Evolutionary conservation across 768 basidiomycete genomes (phyloP), one percentile per base, ranked within the genome.

Genomic region (Phylloporus sp.): DNA sequence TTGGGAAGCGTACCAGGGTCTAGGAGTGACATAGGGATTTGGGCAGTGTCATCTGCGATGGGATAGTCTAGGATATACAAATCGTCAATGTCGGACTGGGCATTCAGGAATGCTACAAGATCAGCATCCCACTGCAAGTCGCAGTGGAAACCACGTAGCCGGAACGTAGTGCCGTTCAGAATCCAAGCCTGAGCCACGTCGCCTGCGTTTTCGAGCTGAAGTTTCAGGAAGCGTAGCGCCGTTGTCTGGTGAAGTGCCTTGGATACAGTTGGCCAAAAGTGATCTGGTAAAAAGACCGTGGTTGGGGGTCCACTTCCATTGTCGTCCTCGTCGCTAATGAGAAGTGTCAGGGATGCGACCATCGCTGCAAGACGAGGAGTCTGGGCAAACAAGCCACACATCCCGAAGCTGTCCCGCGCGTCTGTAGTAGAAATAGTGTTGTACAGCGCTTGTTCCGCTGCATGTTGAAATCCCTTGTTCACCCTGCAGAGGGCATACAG

Each of bases 121-220:
- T 76, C 60, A 15, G 55, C 52, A 59, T 85, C 82, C 85, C 85
- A 87, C 53, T 77, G 74, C 38, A 87, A 72, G 61, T 86, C 85
- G 60, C 82, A 85, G 56, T 81, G 80, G 53, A 87, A 83, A 16
- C 71, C 73, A 29, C 69, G 75, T n/a, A 87, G 79, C 28, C 69
- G 78, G 58, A 86, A 86, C 1, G 68, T 63, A 52, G 74, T 76
- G 2, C 64, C 67, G 4, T 66, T 45, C 9, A 75, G 64, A 39
- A 75, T 67, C 74, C 74, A 75, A 1, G 74, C 67, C 12, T 63
- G 60, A 20, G 64, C 61, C 23, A 55, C 29, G 16, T 72, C 63
- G 16, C 54, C 46, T 12, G 57, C 61, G 31, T 50, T 57, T 26
- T 68, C 60, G 18, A 74, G 39, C 55, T 78, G 72, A 43, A 86